phyloP scores from a whole-genome alignment of 805 yeast species.

The Peterozyma toletana region DNA sequence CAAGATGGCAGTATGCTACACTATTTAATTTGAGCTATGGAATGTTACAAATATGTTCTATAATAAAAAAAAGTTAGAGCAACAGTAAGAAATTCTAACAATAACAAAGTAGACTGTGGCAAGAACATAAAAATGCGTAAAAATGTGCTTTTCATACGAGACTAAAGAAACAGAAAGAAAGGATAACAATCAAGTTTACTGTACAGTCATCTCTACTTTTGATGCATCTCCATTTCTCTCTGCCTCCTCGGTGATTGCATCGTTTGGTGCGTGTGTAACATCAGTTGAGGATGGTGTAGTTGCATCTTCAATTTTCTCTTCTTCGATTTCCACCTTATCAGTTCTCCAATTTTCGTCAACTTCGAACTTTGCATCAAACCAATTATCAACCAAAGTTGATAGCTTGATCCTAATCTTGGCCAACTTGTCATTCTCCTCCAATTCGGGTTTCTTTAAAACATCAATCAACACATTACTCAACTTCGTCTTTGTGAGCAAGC shows the following conservation, averaged over 20 bases:
- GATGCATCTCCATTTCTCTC: constrained; percentile 11
- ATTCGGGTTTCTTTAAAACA: not conserved
- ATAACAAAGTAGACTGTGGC: too few relatives aligned
- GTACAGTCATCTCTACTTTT: not conserved
- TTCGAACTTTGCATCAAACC: not conserved
- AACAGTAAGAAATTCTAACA: too few relatives aligned
- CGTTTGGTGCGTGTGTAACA: constrained; percentile 8
- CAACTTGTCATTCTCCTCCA: not conserved
- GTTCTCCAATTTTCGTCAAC: not conserved
- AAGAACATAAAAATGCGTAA: too few relatives aligned
- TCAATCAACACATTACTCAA: not conserved
- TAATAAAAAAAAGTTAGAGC: too few relatives aligned
- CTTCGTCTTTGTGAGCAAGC: not conserved
- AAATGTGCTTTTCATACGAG: too few relatives aligned
- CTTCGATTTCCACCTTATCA: not conserved
- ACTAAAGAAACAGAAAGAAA: too few relatives aligned
- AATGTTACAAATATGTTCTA: too few relatives aligned
- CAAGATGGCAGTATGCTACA: too few relatives aligned
- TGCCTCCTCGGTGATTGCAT: constrained; percentile 9
- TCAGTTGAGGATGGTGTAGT: constrained; percentile 1
- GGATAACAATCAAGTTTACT: constrained; percentile 3
- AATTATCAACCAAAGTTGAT: not conserved
- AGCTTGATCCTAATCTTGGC: not conserved
- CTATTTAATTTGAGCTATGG: too few relatives aligned
- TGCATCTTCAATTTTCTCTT: not conserved